Percentiles rank a stretch among this genome's conserved stretches.
Evolutionary conservation across 2,329 filamentous ascomycete species (phyloP).

Genomic region (Pseudocercospora macadamiae): DNA sequence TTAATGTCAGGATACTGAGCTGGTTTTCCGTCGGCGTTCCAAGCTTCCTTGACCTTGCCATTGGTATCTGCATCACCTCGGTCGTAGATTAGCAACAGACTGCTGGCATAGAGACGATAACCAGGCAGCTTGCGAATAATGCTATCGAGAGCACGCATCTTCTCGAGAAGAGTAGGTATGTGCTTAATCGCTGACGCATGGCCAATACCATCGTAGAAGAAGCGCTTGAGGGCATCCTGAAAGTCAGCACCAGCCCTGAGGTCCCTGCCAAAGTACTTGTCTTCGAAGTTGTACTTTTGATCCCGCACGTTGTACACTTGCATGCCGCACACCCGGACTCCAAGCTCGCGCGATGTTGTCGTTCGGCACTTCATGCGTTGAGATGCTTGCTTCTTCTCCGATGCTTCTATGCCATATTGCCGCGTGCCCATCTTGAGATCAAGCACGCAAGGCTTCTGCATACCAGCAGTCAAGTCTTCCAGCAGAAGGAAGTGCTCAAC

Average conservation of each 20-base stretch:
- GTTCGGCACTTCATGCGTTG: constrained; percentile 90
- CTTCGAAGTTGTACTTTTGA: constrained; percentile 88
- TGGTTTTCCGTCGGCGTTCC: constrained; percentile 20
- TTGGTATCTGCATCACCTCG: constrained; percentile 66
- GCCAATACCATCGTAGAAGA: constrained; percentile 87
- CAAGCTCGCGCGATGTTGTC: constrained; percentile 88
- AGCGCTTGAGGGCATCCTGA: constrained; percentile 81
- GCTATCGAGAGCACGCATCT: constrained; percentile 78
- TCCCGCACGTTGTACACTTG: constrained; percentile 91
- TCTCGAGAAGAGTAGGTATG: constrained; percentile 83
- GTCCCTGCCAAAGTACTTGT: constrained; percentile 94
- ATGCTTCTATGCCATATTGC: constrained; percentile 92
- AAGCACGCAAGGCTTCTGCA: constrained; percentile 95
- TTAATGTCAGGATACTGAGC: constrained; percentile 61
- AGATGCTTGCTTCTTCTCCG: constrained; percentile 87
- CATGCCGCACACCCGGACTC: constrained; percentile 91
- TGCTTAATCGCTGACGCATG: constrained; percentile 79
- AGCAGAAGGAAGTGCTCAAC: constrained; percentile 92
- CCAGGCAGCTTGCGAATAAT: constrained; percentile 79
- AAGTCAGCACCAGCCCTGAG: constrained; percentile 88
- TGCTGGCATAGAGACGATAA: constrained; percentile 94
- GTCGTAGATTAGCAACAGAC: constrained; percentile 93
- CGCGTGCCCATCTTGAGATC: constrained; percentile 98
- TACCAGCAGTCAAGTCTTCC: constrained; percentile 93
- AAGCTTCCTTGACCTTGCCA: constrained; percentile 38